phyloP scores from a whole-genome alignment of 192 early-diverging fungal species.

The Kappamyces sp. region DNA sequence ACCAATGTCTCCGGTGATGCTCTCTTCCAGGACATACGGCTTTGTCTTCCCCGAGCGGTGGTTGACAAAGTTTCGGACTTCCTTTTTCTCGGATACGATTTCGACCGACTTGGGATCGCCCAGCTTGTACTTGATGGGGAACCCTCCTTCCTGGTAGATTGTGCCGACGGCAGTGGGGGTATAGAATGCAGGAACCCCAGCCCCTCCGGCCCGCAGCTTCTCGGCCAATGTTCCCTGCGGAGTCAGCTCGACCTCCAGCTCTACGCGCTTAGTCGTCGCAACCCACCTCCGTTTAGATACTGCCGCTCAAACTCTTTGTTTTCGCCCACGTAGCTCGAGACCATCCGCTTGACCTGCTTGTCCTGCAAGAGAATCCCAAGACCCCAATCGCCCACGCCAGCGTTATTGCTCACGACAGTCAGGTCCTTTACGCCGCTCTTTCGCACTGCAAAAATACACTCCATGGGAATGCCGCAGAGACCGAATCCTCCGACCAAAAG shows the following conservation, averaged over 20 bases:
- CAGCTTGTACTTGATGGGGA: slow-evolving; percentile 63
- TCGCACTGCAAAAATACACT: slow-evolving; percentile 61
- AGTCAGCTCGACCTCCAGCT: slow-evolving; percentile 70
- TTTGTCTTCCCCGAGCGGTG: slow-evolving; percentile 35
- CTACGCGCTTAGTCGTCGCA: slow-evolving; percentile 11
- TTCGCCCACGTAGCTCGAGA: slow-evolving; percentile 70
- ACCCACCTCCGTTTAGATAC: slow-evolving; percentile 54
- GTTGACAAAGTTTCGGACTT: slow-evolving; percentile 49
- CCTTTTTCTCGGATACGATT: slow-evolving; percentile 56
- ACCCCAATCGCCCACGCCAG: slow-evolving; percentile 67
- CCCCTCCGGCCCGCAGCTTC: slow-evolving; percentile 69
- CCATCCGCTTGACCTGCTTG: slow-evolving; percentile 75
- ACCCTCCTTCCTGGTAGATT: slow-evolving; percentile 59
- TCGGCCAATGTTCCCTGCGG: slow-evolving; percentile 74
- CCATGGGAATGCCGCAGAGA: slow-evolving; percentile 76
- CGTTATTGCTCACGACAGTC: slow-evolving; percentile 73
- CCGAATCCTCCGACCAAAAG: slow-evolving; percentile 69
- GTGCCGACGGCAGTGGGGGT: slow-evolving; percentile 63
- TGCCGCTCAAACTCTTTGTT: slow-evolving; percentile 78
- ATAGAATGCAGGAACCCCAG: slow-evolving; percentile 70
- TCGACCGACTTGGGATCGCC: slow-evolving; percentile 43
- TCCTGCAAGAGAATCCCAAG: slow-evolving; percentile 60
- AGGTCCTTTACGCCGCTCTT: slow-evolving; percentile 57
- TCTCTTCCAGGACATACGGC: slow-evolving; percentile 72
- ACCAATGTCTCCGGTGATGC: slow-evolving; percentile 67